Percentiles rank a stretch among this genome's conserved stretches.
Conservation (phyloP, 2,329 filamentous ascomycete species). For the Talaromyces islandicus region DNA sequence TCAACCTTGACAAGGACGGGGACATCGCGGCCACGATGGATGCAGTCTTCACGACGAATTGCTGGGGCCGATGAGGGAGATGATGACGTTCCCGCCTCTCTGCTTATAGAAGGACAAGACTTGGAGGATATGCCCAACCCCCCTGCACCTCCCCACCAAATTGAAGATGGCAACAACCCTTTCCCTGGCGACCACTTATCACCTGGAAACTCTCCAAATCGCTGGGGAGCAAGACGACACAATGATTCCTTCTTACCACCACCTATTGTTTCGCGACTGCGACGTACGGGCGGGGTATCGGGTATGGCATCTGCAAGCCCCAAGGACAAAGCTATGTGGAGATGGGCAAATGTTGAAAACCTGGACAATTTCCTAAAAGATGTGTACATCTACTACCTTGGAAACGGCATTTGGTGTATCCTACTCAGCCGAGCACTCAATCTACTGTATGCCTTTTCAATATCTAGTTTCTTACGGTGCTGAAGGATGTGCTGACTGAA, state of each 20-base stretch:
- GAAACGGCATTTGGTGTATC: constrained; percentile 81
- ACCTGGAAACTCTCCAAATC: constrained; percentile 38
- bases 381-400: constrained; percentile 81
- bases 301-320: constrained; percentile 46
- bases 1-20: constrained; percentile 13
- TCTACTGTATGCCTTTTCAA: constrained; percentile 55
- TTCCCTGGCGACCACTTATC: constrained; percentile 33
- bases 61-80: constrained; percentile 48
- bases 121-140: constrained; percentile 31
- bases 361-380: constrained; percentile 80
- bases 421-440: constrained; percentile 65
- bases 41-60: constrained; percentile 22
- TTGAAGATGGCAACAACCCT: constrained; percentile 14
- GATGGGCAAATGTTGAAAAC: constrained; percentile 87
- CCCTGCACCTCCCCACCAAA: constrained; percentile 30
- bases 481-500: neutral
- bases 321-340: constrained; percentile 78
- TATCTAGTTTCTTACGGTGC: neutral
- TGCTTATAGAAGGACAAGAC: constrained; percentile 52
- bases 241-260: constrained; percentile 17
- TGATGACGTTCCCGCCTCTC: constrained; percentile 58
- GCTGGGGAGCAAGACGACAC: constrained; percentile 45
- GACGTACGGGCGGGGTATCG: constrained; percentile 23
- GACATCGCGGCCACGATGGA: constrained; percentile 27
- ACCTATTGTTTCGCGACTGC: constrained; percentile 18